Conservation (phyloP, 495 filamentous ascomycete species). For the Apiosordaria backusii region DNA sequence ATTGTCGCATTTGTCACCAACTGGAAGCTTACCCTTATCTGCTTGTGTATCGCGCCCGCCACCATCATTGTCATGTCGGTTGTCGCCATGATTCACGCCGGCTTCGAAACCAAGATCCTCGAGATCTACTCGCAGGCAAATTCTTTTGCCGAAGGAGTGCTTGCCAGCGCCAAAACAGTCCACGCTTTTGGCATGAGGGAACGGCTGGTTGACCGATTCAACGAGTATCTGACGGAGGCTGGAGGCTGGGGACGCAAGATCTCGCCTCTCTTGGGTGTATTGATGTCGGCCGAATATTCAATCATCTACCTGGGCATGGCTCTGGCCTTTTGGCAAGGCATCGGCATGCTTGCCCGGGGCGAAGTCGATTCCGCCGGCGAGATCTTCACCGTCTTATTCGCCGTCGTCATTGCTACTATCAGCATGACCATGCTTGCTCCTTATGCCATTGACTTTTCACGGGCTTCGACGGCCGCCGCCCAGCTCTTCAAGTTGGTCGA, state of each 20-base stretch:
- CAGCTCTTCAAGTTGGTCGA: slow-evolving; percentile 91
- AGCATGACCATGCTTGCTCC: slow-evolving; percentile 81
- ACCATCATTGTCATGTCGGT: slow-evolving; percentile 66
- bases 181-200: slow-evolving; percentile 84
- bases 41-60: slow-evolving; percentile 69
- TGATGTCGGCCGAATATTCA: slow-evolving; percentile 75
- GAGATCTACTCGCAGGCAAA: slow-evolving; percentile 72
- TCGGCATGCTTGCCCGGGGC: slow-evolving; percentile 64
- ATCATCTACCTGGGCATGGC: slow-evolving; percentile 82
- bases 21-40: slow-evolving; percentile 77
- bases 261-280: slow-evolving; percentile 61
- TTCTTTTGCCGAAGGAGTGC: slow-evolving; percentile 84
- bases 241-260: slow-evolving; percentile 71
- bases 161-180: slow-evolving; percentile 83
- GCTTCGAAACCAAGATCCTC: slow-evolving; percentile 69
- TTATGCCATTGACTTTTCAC: slow-evolving; percentile 68
- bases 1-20: slow-evolving; percentile 80
- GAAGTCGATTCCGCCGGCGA: slow-evolving; percentile 48
- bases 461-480: slow-evolving; percentile 74
- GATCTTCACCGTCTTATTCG: slow-evolving; percentile 75
- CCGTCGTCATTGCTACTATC: slow-evolving; percentile 83
- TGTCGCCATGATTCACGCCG: slow-evolving; percentile 65
- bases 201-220: slow-evolving; percentile 76
- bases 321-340: slow-evolving; percentile 91
- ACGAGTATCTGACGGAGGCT: slow-evolving; percentile 63